phyloP scores from a whole-genome alignment of 139 green algal genomes.

The Chlorella ohadii region DNA sequence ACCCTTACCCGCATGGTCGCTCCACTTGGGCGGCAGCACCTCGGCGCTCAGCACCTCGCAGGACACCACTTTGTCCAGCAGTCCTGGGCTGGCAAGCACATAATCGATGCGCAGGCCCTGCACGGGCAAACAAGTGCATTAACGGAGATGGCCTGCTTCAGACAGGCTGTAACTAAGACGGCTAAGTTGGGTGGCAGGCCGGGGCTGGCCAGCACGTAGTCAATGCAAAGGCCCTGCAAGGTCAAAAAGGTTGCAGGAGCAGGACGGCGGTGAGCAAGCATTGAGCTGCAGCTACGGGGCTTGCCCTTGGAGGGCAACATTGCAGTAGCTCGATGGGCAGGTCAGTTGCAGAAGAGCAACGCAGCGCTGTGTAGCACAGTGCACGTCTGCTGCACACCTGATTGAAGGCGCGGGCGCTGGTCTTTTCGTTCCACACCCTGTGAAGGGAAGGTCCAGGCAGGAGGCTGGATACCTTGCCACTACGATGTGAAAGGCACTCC shows the following conservation, averaged over 20 bases:
- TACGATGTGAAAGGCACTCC: too few relatives aligned
- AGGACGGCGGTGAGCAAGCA: too few relatives aligned
- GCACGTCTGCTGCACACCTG: constrained; percentile 52
- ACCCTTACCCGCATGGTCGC: constrained; percentile 44
- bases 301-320: too few relatives aligned
- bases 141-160: too few relatives aligned
- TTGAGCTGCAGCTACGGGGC: too few relatives aligned
- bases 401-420: constrained; percentile 74
- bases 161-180: too few relatives aligned
- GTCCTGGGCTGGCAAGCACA: constrained; percentile 52
- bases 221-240: background rate
- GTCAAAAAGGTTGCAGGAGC: background rate
- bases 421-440: constrained; percentile 75
- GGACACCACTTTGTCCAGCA: constrained; percentile 56
- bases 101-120: constrained; percentile 82
- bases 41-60: constrained; percentile 66
- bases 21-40: constrained; percentile 75
- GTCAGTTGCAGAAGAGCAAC: too few relatives aligned
- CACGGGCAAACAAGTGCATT: background rate
- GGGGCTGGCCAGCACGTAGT: background rate
- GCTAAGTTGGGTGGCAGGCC: background rate
- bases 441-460: too few relatives aligned
- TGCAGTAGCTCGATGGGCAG: too few relatives aligned
- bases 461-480: too few relatives aligned
- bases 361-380: too few relatives aligned